Conservation (phyloP, 2,329 filamentous ascomycete genomes). For the Blumeriella jaapii region DNA sequence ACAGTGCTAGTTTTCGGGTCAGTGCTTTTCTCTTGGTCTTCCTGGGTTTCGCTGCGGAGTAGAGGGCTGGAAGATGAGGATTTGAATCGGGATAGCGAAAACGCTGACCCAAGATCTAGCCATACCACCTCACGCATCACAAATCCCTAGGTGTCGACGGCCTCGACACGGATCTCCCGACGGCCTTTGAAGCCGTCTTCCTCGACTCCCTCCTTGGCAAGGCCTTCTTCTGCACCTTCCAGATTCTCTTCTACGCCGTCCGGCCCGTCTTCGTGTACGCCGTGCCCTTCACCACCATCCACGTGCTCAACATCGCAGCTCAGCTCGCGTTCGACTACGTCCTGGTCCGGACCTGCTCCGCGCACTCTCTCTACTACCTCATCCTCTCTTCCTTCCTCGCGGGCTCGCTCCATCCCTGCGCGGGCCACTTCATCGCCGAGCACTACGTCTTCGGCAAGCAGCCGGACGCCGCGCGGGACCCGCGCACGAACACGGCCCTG, state of each 20-base stretch:
- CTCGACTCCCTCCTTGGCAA: slow-evolving; percentile 93
- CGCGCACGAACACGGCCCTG: slow-evolving; percentile 45
- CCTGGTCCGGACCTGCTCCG: slow-evolving; percentile 49
- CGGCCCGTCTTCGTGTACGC: slow-evolving; percentile 91
- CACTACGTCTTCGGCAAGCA: slow-evolving; percentile 73
- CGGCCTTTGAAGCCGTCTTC: slow-evolving; percentile 79
- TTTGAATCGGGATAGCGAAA: neutral
- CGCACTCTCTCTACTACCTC: slow-evolving; percentile 66
- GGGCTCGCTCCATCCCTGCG: slow-evolving; percentile 84
- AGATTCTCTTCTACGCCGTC: slow-evolving; percentile 96
- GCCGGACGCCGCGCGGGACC: slow-evolving; percentile 38
- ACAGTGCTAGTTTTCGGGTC: slow-evolving; percentile 89
- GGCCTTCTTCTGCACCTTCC: slow-evolving; percentile 97
- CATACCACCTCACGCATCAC: slow-evolving; percentile 97
- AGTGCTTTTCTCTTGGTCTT: slow-evolving; percentile 22
- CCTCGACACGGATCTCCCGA: slow-evolving; percentile 91
- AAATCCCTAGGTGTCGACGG: slow-evolving; percentile 96
- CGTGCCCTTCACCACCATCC: slow-evolving; percentile 75
- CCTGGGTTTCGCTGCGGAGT: neutral
- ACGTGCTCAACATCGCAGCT: slow-evolving; percentile 66
- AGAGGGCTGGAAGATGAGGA: neutral
- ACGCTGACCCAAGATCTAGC: slow-evolving; percentile 37
- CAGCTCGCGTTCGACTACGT: slow-evolving; percentile 70
- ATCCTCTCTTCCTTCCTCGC: slow-evolving; percentile 86
- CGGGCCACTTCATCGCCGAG: slow-evolving; percentile 97